Conservation (phyloP, 148 eudicot genomes). For the Vaccinium macrocarpon region DNA sequence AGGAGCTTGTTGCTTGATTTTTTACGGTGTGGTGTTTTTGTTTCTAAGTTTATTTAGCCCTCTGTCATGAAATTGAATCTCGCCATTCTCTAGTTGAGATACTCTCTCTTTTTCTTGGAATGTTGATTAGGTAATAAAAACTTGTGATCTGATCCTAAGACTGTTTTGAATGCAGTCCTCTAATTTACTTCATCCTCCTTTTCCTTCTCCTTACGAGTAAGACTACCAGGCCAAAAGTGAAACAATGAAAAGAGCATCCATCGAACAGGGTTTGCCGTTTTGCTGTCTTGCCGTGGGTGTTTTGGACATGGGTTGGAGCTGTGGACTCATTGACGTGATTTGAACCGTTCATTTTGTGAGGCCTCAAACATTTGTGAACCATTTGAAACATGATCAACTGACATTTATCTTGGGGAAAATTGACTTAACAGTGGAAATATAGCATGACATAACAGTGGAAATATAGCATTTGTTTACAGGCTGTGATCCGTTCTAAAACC, state of each 20-base stretch:
- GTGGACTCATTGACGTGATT: too few relatives aligned
- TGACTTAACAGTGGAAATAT: too few relatives aligned
- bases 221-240: neutral
- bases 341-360: too few relatives aligned
- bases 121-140: neutral
- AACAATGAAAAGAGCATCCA: neutral
- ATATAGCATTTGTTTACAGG: too few relatives aligned
- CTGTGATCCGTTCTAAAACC: too few relatives aligned
- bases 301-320: too few relatives aligned
- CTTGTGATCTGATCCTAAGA: neutral
- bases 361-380: too few relatives aligned
- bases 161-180: neutral
- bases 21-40: neutral
- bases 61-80: neutral
- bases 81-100: neutral
- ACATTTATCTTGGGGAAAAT: too few relatives aligned
- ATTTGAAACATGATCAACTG: too few relatives aligned
- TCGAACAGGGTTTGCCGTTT: neutral
- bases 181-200: neutral
- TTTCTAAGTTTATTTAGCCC: neutral
- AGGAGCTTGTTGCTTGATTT: slow-evolving; percentile 25
- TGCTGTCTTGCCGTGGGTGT: too few relatives aligned
- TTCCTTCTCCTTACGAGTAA: neutral
- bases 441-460: too few relatives aligned
- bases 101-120: neutral